Percentiles rank a stretch among this genome's conserved stretches.
phyloP scores from a whole-genome alignment of 805 yeast genomes.

The Maudiozyma saulgeensis region DNA sequence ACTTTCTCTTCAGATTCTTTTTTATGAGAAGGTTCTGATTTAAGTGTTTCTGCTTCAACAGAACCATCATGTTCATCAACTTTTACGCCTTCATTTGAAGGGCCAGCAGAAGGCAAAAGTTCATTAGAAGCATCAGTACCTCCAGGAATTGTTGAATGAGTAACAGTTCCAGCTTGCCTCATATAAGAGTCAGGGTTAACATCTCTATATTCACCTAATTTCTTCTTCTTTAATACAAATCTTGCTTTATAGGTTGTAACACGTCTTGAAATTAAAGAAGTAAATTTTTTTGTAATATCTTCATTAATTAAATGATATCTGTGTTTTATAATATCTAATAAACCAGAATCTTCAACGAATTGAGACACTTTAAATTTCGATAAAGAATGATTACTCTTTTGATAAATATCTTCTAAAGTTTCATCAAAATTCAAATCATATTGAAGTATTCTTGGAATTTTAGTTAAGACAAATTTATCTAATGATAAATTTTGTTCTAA shows the following conservation, averaged over 20 bases:
- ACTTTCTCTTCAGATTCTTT: not conserved
- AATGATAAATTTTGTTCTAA: conserved; percentile 24
- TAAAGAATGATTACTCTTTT: conserved; percentile 24
- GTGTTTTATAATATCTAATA: conserved; percentile 23
- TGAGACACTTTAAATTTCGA: conserved; percentile 27
- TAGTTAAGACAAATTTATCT: conserved; percentile 26
- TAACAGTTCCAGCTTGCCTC: not conserved
- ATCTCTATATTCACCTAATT: conserved; percentile 22
- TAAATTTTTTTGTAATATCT: conserved; percentile 25
- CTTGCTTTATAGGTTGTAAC: conserved; percentile 30
- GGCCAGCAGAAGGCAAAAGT: too few relatives aligned
- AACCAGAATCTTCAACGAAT: conserved; percentile 28
- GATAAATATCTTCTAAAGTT: conserved; percentile 24
- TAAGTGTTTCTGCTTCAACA: not conserved
- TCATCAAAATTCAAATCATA: conserved; percentile 28
- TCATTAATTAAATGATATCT: conserved; percentile 24
- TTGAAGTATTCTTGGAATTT: conserved; percentile 27
- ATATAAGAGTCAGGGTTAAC: conserved; percentile 4
- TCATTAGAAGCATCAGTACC: too few relatives aligned
- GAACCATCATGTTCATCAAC: not conserved
- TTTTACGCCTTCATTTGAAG: not conserved
- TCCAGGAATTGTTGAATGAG: too few relatives aligned
- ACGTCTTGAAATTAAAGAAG: conserved; percentile 26
- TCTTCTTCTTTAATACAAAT: conserved; percentile 27
- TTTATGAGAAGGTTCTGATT: not conserved